Base-by-base conservation (phyloP, 75 land plant species). In the Azolla pinnata region DNA sequence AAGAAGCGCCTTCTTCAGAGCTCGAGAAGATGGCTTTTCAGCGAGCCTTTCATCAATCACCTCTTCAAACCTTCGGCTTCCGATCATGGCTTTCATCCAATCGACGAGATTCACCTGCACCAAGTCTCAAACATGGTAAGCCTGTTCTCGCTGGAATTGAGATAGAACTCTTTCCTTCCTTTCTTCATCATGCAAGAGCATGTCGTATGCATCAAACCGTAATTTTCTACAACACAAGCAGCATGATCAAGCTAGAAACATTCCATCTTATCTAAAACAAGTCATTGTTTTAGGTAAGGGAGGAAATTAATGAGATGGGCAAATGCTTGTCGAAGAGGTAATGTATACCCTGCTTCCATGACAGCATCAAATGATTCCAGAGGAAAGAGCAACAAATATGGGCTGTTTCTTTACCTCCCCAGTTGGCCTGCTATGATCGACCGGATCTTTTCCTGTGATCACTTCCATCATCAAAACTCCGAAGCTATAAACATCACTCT, bases 391-490 rank as follows among this genome's bases (percentile, higher is more conserved):
- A n/a, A n/a, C n/a, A n/a, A n/a, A n/a, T n/a, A n/a, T n/a, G n/a
- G n/a, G n/a, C n/a, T n/a, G n/a, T n/a, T n/a, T n/a, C n/a, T n/a
- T n/a, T 53, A 82, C 85, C 79, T 82, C 85, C 46, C 67, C 56
- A 26, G 77, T 56, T 27, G 83, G 68, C 25, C 83, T 76, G 34
- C 77, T 66, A 65, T 83, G 74, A 54, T 83, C 86, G 19, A 83
- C 86, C 20, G 86, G 86, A 56, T 83, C 86, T 69, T 83, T 63
- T 33, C 86, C 86, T 31, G 83, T 80, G 21, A 83, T 80, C 27
- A 83, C 68, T 72, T 83, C 86, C 45, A 83, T 33, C 18, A 83
- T 74, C 26, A 83, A 61, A 62, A 83, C 80, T 25, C 86, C 86
- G 65, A 72, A 83, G 42, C 82, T 75, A 57, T 83, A 83, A 8